Evolutionary conservation across 2,329 filamentous ascomycete species (phyloP).

Genomic region (Sphaerulina populicola): DNA sequence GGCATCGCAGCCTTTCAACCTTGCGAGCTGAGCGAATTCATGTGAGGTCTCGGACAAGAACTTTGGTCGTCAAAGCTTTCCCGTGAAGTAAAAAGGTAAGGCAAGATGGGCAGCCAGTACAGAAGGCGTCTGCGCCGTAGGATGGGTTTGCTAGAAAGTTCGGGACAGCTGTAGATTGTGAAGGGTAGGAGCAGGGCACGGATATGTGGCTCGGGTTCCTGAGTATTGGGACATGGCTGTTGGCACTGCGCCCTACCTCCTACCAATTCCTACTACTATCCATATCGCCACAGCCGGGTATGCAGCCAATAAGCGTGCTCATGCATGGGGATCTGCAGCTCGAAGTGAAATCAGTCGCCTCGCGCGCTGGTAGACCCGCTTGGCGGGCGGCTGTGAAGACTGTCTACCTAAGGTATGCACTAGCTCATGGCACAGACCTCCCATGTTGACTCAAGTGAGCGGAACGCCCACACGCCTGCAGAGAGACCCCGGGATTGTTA

Average conservation of each 20-base stretch:
- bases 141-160: slow-evolving; percentile 16
- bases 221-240: background rate
- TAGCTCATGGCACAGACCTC: slow-evolving; percentile 7
- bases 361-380: slow-evolving; percentile 7
- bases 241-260: slow-evolving; percentile 15
- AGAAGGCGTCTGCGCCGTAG: slow-evolving; percentile 9
- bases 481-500: slow-evolving; percentile 11
- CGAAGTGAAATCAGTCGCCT: slow-evolving; percentile 8
- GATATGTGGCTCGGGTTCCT: slow-evolving; percentile 2
- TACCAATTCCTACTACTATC: slow-evolving; percentile 9
- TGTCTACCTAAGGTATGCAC: background rate
- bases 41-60: background rate
- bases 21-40: slow-evolving; percentile 4
- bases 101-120: slow-evolving; percentile 3
- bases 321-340: slow-evolving; percentile 13
- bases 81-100: slow-evolving; percentile 4
- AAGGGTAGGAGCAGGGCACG: slow-evolving; percentile 5
- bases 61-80: background rate
- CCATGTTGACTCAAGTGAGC: slow-evolving; percentile 7
- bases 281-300: slow-evolving; percentile 8
- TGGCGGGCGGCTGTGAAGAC: slow-evolving; percentile 4
- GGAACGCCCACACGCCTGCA: slow-evolving; percentile 5
- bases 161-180: slow-evolving; percentile 7
- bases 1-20: slow-evolving; percentile 21
- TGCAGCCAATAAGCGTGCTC: slow-evolving; percentile 11